phyloP scores from a whole-genome alignment of 208 protist genomes.

The Leishmania tropica region DNA sequence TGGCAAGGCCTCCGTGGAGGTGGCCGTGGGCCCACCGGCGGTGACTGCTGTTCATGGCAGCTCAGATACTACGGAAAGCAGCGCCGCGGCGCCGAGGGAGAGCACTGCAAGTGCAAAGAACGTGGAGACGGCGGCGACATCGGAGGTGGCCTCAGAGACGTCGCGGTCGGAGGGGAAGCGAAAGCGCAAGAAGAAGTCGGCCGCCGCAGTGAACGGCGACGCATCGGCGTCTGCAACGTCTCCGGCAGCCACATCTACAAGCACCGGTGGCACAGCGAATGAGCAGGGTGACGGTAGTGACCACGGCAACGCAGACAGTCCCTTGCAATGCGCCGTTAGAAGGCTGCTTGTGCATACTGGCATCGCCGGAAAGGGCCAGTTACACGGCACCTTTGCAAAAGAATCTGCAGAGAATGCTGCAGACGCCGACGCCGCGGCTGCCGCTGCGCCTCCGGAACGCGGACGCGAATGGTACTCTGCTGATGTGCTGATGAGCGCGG shows the following conservation, averaged over 20 bases:
- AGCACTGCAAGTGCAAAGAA: neutral
- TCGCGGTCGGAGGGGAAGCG: constrained; percentile 13
- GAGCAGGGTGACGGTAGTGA: neutral
- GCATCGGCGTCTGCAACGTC: neutral
- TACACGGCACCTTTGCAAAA: constrained; percentile 5
- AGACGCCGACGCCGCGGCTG: neutral
- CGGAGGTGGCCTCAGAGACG: neutral
- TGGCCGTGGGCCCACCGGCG: neutral
- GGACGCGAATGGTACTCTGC: constrained; percentile 7
- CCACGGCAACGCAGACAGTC: neutral
- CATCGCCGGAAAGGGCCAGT: constrained; percentile 6
- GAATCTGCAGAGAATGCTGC: neutral
- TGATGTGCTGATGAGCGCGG: constrained; percentile 14
- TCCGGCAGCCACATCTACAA: neutral
- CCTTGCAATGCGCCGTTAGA: constrained; percentile 23
- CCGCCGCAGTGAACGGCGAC: neutral
- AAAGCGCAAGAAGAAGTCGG: constrained; percentile 22
- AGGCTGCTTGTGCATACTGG: constrained; percentile 25
- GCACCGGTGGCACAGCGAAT: neutral
- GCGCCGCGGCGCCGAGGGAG: neutral
- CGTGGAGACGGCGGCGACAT: neutral
- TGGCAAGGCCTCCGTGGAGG: neutral
- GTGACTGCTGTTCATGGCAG: neutral
- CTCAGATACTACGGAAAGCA: neutral
- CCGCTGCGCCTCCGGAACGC: neutral